Base-by-base conservation (phyloP, 2,329 filamentous ascomycete genomes). In the Colletotrichum euphorbiae region DNA sequence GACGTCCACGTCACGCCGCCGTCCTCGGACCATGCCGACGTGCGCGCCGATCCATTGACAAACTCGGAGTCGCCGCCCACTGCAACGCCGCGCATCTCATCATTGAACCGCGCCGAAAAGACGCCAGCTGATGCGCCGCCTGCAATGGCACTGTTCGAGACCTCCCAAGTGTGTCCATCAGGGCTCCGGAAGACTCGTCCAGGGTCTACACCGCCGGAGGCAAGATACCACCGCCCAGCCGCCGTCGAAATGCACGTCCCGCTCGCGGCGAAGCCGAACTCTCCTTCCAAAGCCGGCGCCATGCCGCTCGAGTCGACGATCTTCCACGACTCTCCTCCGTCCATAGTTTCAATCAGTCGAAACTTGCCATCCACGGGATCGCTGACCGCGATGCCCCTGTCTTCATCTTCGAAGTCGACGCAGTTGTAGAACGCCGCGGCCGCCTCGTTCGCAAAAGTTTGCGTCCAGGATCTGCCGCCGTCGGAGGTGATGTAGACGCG, bases 321-420 rank as follows among this genome's bases (percentile, higher is more conserved):
- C 1, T 15, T 24, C 77, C 76, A 79, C 13, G 65, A 74, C 1
- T 45, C 54, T 2, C 76, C 77, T 7, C 74, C 73, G 40, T 78
- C 75, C 8, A 62, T 58, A 43, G 77, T 78, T 69, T 78, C 75
- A 8, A 77, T 61, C 2, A 79, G 72, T 4, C 76, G 73, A 36
- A 78, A 75, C 50, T 73, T 74, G 28, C 76, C 75, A 43, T 75
- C 74, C 2, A 78, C 76, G 0, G 77, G 76, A 28, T 78, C 77
- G 70, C 76, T 75, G 60, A 78, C 70, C 3, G 75, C 76, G 43
- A 78, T 57, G 6, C 77, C 77, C 38, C 64, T 72, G 19, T 64
- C 38, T 13, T 51, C 42, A 6, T 68, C 54, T 17, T 74, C 73
- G 33, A 79, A 78, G 19, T 73, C 76, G 51, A 78, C 51, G 69